Evolutionary conservation across 2,329 filamentous ascomycete species (phyloP), one percentile per base, ranked within the genome.

Genomic region (Scytalidium lignicola): DNA sequence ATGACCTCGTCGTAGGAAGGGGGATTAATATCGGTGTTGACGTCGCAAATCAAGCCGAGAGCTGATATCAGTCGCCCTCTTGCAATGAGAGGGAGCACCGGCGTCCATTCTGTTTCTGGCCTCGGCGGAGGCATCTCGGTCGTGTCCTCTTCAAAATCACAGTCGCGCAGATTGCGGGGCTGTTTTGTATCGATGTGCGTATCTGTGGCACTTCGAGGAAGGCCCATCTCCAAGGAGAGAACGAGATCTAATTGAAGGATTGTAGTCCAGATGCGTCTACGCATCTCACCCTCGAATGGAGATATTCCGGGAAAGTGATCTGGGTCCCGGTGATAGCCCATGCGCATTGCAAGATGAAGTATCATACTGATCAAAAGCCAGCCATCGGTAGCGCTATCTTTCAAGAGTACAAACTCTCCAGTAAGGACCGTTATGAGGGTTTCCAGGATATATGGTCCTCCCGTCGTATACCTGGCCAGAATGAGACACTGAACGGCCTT

Each of bases 171-270:
- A 52, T 74, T 74, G 1, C 60, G 58, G 4, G 71, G 71, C 47
- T 66, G 58, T 23, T 56, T 51, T 1, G 64, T 68, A 51, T 74
- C 71, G 44, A 59, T 62, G 51, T 69, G 63, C n/a, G 57, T 54
- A 7, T 65, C 60, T 44, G 65, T 62, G 37, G 67, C 65, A 56
- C 60, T 82, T 58, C 76, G 76, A 3, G 84, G 83, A 49, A 88
- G 69, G 2, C 83, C 83, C 54, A 85, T 74, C 60, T 87, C 80
- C 58, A 83, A 85, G 1, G 80, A 78, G 28, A 85, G 79, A 6
- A 86, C 62, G 4, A 83, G 65, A 60, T 87, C 84, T 41, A 84
- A 71, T 58, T 83, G 79, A 29, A 73, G 64, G 4, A 71, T 72
- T 55, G 78, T 67, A 52, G 74, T 72, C 78, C 78, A 80, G 60